Percentiles rank a stretch among this genome's conserved stretches.
phyloP scores from a whole-genome alignment of 2,329 filamentous ascomycete species.

The Emmonsiellopsis sp. region DNA sequence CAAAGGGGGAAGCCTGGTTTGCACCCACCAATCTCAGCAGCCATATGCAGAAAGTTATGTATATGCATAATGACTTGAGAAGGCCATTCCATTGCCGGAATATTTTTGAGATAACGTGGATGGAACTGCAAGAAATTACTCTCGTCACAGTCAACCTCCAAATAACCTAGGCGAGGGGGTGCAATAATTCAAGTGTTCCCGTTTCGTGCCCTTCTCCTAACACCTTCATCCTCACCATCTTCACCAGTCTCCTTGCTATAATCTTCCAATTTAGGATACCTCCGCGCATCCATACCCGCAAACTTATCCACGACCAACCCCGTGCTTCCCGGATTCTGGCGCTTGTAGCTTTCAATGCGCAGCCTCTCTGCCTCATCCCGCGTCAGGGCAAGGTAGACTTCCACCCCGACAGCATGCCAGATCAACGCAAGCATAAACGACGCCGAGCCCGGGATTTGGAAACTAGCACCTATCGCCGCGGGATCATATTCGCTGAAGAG shows the following conservation, averaged over 20 bases:
- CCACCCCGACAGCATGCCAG: slow-evolving; percentile 42
- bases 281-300: slow-evolving; percentile 23
- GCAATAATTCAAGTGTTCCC: too few relatives aligned
- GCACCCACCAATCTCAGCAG: too few relatives aligned
- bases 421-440: slow-evolving; percentile 45
- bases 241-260: background rate
- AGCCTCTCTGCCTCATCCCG: slow-evolving; percentile 46
- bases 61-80: too few relatives aligned
- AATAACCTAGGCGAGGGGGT: too few relatives aligned
- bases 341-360: slow-evolving; percentile 46
- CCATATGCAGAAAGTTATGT: too few relatives aligned
- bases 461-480: slow-evolving; percentile 31
- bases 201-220: too few relatives aligned
- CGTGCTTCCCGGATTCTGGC: slow-evolving; percentile 42
- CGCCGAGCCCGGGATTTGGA: slow-evolving; percentile 44
- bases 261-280: background rate
- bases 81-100: too few relatives aligned
- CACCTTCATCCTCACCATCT: background rate
- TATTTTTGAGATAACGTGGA: too few relatives aligned
- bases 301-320: slow-evolving; percentile 37
- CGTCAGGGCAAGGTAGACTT: slow-evolving; percentile 44
- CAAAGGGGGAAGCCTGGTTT: too few relatives aligned
- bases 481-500: background rate
- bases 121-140: too few relatives aligned
- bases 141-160: too few relatives aligned